phyloP scores from a whole-genome alignment of 202 grass and related monocot species.

The Panicum hallii region DNA sequence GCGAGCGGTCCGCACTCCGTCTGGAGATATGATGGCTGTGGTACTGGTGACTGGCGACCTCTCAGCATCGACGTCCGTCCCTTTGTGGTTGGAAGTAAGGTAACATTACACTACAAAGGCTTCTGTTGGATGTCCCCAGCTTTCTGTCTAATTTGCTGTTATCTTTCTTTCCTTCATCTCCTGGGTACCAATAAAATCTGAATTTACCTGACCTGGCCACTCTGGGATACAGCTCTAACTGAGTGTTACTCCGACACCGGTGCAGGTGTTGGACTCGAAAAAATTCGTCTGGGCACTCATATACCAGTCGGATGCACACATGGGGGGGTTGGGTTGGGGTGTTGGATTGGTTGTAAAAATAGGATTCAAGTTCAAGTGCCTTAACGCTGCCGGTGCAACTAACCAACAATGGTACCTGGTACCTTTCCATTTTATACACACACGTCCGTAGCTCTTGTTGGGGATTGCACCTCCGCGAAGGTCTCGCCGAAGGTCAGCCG shows the following conservation, averaged over 20 bases:
- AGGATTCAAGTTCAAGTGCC: neutral
- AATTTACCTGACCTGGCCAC: neutral
- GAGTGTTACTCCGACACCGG: neutral
- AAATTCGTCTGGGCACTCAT: neutral
- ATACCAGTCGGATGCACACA: neutral
- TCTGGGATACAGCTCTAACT: neutral
- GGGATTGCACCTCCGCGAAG: too few species aligned
- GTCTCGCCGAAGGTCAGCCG: too few species aligned
- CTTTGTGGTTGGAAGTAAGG: conserved; percentile 16
- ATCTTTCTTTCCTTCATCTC: neutral
- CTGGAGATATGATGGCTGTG: neutral
- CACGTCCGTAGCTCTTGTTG: too few species aligned
- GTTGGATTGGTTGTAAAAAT: too few species aligned
- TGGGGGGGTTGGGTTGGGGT: too few species aligned
- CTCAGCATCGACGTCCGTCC: conserved; percentile 29
- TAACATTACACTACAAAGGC: neutral
- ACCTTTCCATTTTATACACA: neutral
- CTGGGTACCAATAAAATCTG: neutral
- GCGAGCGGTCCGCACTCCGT: neutral
- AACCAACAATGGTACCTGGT: neutral
- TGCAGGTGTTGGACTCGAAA: neutral
- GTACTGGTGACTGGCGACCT: neutral
- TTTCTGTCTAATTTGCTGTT: conserved; percentile 9
- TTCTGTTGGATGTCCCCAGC: neutral
- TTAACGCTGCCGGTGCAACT: neutral